phyloP scores from a whole-genome alignment of 2,329 filamentous ascomycete genomes.

The Xylaria sp. region DNA sequence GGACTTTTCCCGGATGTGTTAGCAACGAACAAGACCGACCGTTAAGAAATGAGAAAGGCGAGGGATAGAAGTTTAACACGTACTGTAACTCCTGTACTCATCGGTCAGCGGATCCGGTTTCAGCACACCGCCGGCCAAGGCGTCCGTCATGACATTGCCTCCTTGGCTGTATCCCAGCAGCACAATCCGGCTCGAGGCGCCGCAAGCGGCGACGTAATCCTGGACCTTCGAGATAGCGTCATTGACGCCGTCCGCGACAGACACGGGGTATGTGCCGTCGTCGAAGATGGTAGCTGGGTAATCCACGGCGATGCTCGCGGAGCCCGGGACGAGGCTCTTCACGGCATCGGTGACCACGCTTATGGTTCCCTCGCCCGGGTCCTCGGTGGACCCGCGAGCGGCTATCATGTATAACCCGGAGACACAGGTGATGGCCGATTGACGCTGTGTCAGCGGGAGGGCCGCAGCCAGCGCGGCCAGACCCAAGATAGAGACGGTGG shows the following conservation, averaged over 20 bases:
- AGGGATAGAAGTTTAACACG: background rate
- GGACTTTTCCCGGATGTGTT: conserved; percentile 15
- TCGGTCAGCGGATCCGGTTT: conserved; percentile 31
- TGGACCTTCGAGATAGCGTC: conserved; percentile 27
- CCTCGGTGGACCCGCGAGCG: conserved; percentile 35
- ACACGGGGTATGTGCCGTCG: conserved; percentile 31
- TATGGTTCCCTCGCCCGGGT: conserved; percentile 31
- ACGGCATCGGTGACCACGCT: conserved; percentile 26
- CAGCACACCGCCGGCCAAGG: conserved; percentile 33
- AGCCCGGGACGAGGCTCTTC: conserved; percentile 26
- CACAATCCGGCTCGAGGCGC: conserved; percentile 29
- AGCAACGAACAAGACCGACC: conserved; percentile 4
- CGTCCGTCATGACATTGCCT: conserved; percentile 38
- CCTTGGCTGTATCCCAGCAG: conserved; percentile 37
- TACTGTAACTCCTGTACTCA: conserved; percentile 29
- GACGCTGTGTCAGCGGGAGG: conserved; percentile 7
- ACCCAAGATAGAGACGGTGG: conserved; percentile 21
- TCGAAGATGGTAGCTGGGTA: conserved; percentile 34
- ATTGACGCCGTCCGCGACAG: conserved; percentile 31
- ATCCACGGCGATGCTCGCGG: conserved; percentile 33
- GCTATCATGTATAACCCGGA: conserved; percentile 38
- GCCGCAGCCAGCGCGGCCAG: conserved; percentile 30
- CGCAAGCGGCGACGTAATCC: conserved; percentile 33
- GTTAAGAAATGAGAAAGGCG: too few relatives aligned
- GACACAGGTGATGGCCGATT: conserved; percentile 31